phyloP scores from a whole-genome alignment of 345 rosid genomes.

The Jatropha curcas region DNA sequence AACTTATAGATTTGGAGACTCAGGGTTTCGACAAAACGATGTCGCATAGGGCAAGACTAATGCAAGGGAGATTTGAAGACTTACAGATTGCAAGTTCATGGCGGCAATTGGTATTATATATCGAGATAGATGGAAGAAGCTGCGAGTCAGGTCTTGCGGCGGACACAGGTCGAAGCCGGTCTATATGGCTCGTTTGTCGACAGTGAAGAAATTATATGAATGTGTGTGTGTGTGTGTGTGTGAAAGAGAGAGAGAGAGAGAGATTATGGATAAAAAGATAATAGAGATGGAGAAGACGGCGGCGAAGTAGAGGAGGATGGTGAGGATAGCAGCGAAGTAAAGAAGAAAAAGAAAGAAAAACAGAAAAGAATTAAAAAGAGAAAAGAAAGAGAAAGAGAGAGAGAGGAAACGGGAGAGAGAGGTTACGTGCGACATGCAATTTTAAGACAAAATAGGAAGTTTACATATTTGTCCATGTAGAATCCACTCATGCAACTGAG shows the following conservation, averaged over 20 bases:
- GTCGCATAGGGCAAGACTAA: slow-evolving; percentile 17
- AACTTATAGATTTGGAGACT: slow-evolving; percentile 14
- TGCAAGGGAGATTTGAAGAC: slow-evolving; percentile 27
- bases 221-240: too few species aligned
- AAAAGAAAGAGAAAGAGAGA: too few species aligned
- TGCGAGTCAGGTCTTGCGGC: slow-evolving; percentile 5
- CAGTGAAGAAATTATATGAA: slow-evolving; percentile 37
- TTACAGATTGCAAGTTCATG: slow-evolving; percentile 47
- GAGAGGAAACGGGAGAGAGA: too few species aligned
- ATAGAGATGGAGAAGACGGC: slow-evolving; percentile 38
- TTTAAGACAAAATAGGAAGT: too few species aligned
- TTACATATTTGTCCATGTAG: too few species aligned
- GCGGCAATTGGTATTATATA: slow-evolving; percentile 2
- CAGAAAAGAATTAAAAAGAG: too few species aligned
- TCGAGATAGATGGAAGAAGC: background rate
- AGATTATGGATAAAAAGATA: slow-evolving; percentile 13
- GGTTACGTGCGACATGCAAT: too few species aligned
- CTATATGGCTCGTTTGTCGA: slow-evolving; percentile 1
- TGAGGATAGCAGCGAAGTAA: too few species aligned
- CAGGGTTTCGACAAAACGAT: slow-evolving; percentile 16
- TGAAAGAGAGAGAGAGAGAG: too few species aligned
- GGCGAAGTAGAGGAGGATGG: too few species aligned
- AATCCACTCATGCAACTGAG: too few species aligned
- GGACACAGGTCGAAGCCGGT: slow-evolving; percentile 39
- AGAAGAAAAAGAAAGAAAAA: too few species aligned